Conservation (phyloP, 441 rosid genomes). For the Pelargonium citronellum region DNA sequence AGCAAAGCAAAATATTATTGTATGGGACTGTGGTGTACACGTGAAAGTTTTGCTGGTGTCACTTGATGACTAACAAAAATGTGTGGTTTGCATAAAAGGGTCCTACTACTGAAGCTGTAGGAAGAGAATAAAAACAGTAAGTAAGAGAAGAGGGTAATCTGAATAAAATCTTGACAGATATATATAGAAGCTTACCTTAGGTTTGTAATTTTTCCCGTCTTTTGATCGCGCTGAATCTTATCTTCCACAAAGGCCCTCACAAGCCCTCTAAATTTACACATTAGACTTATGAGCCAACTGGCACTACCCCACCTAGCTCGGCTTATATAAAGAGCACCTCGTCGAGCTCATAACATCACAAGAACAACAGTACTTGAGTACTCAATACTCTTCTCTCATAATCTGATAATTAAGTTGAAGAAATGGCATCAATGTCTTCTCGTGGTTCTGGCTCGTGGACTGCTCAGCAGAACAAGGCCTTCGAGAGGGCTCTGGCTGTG, state of each 20-base stretch:
- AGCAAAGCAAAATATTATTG: background rate
- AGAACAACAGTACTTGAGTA: too few relatives aligned
- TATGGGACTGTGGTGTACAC: constrained; percentile 23
- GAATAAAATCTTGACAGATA: constrained; percentile 22
- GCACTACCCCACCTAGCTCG: constrained; percentile 41
- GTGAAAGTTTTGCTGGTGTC: constrained; percentile 23
- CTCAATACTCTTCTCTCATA: too few relatives aligned
- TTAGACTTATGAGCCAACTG: constrained; percentile 39
- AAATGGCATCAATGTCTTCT: constrained; percentile 75
- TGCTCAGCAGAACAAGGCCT: constrained; percentile 80
- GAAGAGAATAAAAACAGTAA: constrained; percentile 9
- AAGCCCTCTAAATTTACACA: background rate
- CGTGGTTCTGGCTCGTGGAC: constrained; percentile 68
- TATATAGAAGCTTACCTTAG: background rate
- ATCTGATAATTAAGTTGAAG: background rate
- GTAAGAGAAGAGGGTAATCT: constrained; percentile 13
- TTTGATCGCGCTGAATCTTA: background rate
- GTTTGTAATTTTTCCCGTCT: constrained; percentile 4
- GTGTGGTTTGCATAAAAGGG: background rate
- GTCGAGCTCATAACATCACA: background rate
- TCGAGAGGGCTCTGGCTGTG: constrained; percentile 79
- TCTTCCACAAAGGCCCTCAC: background rate
- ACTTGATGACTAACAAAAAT: background rate
- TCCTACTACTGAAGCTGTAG: constrained; percentile 3
- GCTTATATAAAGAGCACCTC: constrained; percentile 42